A percentile compares a stretch with the other conserved stretches of the same genome.
Conservation (phyloP, 169 alveolate species). For the Toxoplasma gondii region DNA sequence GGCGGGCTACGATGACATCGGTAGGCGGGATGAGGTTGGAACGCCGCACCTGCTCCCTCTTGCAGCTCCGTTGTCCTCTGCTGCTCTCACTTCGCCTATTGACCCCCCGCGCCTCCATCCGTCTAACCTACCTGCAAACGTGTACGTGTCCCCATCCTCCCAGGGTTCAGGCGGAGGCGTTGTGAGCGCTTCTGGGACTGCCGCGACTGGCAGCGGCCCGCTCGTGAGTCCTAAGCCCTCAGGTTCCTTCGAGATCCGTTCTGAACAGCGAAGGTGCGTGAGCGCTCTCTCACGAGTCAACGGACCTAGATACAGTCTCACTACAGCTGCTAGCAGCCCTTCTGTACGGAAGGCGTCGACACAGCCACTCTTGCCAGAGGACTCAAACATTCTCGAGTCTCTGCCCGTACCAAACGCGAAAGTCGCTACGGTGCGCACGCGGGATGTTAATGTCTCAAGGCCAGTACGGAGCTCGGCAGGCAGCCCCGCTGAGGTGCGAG, state of each 20-base stretch:
- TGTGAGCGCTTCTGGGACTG: no score
- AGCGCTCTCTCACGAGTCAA: neutral
- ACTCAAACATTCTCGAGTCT: no score
- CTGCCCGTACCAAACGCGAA: no score
- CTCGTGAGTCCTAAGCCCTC: conserved; percentile 13
- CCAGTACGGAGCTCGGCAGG: no score
- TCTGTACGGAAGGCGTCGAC: no score
- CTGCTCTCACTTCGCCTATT: conserved; percentile 22
- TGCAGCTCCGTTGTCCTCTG: neutral
- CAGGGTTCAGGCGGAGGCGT: neutral
- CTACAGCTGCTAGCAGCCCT: neutral
- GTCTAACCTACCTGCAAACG: neutral
- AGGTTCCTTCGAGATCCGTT: neutral
- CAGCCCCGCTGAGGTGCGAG: no score
- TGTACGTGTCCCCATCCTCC: conserved; percentile 17
- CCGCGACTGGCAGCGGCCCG: neutral
- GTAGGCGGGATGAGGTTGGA: neutral
- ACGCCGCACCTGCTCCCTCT: neutral
- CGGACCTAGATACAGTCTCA: neutral
- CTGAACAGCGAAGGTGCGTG: neutral
- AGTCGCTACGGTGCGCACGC: no score
- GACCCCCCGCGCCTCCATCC: conserved; percentile 18
- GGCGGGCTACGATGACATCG: neutral
- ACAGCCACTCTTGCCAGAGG: no score
- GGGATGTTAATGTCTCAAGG: no score